Evolutionary conservation across 306 rosid species (phyloP), one percentile per base, ranked within the genome.

Genomic region (Carpinus fangiana): DNA sequence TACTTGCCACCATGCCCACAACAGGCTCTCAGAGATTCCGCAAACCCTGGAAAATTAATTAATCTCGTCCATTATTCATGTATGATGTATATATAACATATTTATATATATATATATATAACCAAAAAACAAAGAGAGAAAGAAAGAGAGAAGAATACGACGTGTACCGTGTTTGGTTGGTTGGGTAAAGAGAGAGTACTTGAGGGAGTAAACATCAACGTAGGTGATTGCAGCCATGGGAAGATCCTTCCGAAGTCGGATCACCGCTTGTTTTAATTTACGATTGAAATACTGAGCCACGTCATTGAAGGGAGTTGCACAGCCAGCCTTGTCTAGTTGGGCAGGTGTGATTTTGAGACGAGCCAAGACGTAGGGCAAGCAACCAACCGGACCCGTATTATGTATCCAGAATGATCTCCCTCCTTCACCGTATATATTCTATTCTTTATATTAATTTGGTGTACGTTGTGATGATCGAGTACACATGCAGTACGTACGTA

Each of bases 1-100:
- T 90, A 89, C 82, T 87, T 88, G 50, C 94, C 97, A 43, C 97
- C 97, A 53, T 94, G 96, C 4, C 97, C 94, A 78, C 98, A 94
- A 53, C 98, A 94, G 7, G 97, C 91, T 73, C 88, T 86, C 62
- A 94, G 45, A 1, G 97, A 87, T 47, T 86, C 78, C 86, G 73
- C 46, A 76, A 94, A 92, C 67, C 98, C 96, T 94, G 81, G 87
- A 82, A 66, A 66, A 31, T 41, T 41, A 1, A 41, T 41, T 7
- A 6, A 41, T 41, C 45, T 41, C 34, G 2, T 31, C 34, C 34
- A 31, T 31, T 31, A 23, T 23, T 23, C 26, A 23, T 23, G 26
- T 23, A 23, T 23, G 26, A 23, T n/a, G n/a, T n/a, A n/a, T n/a
- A n/a, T n/a, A n/a, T n/a, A n/a, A n/a, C n/a, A n/a, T n/a, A n/a